These are phyloP conservation scores for Polyporus arcularius DNA, from an alignment of 768 basidiomycete species.

Conservation along the genomic window DNA sequence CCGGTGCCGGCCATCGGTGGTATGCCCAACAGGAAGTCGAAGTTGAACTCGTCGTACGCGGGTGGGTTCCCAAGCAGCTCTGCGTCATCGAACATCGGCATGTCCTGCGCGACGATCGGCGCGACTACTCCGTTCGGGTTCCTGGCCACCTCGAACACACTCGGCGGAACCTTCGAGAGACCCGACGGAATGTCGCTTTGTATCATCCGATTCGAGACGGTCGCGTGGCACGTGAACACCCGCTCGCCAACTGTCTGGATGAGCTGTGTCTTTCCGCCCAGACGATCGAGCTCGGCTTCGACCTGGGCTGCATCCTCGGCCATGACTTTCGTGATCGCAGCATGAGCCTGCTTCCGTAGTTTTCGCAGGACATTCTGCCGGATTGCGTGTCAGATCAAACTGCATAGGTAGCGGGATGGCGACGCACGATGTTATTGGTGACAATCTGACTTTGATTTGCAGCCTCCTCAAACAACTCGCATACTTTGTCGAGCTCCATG, in stretches of 20 bases:
- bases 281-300: slow-evolving; percentile 33
- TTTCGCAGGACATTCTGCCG: slow-evolving; percentile 32
- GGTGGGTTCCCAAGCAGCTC: slow-evolving; percentile 5
- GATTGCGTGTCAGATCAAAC: neutral
- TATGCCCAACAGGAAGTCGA: neutral
- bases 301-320: slow-evolving; percentile 10
- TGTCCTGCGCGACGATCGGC: slow-evolving; percentile 53
- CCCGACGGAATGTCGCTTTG: neutral
- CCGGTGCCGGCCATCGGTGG: too few relatives aligned
- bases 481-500: slow-evolving; percentile 35
- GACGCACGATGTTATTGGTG: slow-evolving; percentile 29
- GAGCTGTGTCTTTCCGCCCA: slow-evolving; percentile 34
- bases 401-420: neutral
- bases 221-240: neutral
- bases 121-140: slow-evolving; percentile 34
- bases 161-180: neutral
- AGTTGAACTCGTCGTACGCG: neutral
- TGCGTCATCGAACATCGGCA: slow-evolving; percentile 41
- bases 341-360: slow-evolving; percentile 32
- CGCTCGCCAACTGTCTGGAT: slow-evolving; percentile 20
- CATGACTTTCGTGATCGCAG: slow-evolving; percentile 23
- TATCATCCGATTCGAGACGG: neutral
- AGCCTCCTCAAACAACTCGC: slow-evolving; percentile 32
- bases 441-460: slow-evolving; percentile 25
- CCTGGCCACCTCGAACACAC: slow-evolving; percentile 7